phyloP scores from a whole-genome alignment of 768 basidiomycete species.

The Exidia glandulosa region DNA sequence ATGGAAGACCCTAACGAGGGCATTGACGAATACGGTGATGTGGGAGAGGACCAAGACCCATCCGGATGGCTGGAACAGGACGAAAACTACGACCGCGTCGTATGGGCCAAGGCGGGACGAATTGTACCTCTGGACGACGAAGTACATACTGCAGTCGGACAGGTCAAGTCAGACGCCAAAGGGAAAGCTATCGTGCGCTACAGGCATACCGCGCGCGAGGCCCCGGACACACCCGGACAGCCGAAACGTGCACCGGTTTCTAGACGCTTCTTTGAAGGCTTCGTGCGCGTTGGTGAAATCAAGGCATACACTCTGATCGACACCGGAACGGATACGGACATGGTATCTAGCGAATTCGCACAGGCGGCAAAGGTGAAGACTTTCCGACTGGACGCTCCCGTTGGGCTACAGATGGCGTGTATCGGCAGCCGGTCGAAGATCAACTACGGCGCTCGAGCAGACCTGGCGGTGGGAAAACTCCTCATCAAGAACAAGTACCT shows the following conservation, averaged over 20 bases:
- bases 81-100: no score
- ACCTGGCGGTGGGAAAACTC: conserved; percentile 3
- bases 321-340: conserved; percentile 14
- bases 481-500: background rate
- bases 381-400: conserved; percentile 7
- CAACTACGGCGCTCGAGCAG: conserved; percentile 16
- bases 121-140: no score
- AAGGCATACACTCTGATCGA: conserved; percentile 14
- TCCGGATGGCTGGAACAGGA: no score
- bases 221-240: background rate
- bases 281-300: conserved; percentile 6
- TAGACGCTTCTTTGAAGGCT: background rate
- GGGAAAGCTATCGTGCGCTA: background rate
- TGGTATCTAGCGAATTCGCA: conserved; percentile 14
- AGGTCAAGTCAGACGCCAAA: background rate
- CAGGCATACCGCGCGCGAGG: background rate
- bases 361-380: conserved; percentile 5
- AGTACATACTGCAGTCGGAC: background rate
- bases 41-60: no score
- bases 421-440: conserved; percentile 20
- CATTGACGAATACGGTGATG: no score
- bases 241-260: background rate
- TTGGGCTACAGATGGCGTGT: conserved; percentile 22
- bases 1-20: no score
- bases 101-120: no score